These are phyloP conservation scores for Fusarium abutilonis DNA, from an alignment of 2,329 filamentous ascomycete genomes.

Conservation along the genomic window DNA sequence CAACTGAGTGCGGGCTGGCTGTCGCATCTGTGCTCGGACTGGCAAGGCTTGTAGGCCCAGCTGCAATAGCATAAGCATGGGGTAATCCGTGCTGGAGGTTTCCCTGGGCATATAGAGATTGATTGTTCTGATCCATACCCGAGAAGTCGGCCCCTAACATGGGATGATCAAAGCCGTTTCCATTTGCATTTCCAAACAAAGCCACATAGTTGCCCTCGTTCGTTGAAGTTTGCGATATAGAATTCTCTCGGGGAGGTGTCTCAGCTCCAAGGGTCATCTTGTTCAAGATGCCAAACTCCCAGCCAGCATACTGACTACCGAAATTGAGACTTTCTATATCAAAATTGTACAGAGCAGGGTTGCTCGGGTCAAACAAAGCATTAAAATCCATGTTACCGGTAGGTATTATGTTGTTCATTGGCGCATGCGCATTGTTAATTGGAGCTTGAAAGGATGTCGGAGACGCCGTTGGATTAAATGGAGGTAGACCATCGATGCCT, in stretches of 20 bases:
- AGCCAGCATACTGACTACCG: constrained; percentile 92
- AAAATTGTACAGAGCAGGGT: constrained; percentile 94
- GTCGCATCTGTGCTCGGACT: constrained; percentile 73
- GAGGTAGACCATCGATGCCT: constrained; percentile 56
- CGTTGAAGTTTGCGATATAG: constrained; percentile 54
- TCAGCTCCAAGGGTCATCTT: constrained; percentile 88
- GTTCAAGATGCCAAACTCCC: constrained; percentile 95
- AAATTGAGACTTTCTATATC: constrained; percentile 89
- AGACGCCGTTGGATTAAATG: constrained; percentile 74
- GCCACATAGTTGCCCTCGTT: constrained; percentile 54
- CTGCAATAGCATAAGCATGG: constrained; percentile 72
- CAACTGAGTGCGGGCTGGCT: constrained; percentile 66
- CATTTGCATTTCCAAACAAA: constrained; percentile 63
- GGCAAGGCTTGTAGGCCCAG: constrained; percentile 68
- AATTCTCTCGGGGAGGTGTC: constrained; percentile 75
- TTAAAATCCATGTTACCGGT: constrained; percentile 63
- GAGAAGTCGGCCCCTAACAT: constrained; percentile 63
- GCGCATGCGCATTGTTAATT: constrained; percentile 59
- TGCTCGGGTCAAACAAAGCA: constrained; percentile 86
- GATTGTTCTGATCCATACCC: constrained; percentile 60
- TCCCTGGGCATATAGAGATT: constrained; percentile 62
- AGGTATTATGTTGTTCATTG: constrained; percentile 61
- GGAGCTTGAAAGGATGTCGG: constrained; percentile 75
- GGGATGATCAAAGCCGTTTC: constrained; percentile 61
- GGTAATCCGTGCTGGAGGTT: constrained; percentile 70